Evolutionary conservation across 352 stramenopile species (phyloP).

Genomic region (Globisporangium alternatum): DNA sequence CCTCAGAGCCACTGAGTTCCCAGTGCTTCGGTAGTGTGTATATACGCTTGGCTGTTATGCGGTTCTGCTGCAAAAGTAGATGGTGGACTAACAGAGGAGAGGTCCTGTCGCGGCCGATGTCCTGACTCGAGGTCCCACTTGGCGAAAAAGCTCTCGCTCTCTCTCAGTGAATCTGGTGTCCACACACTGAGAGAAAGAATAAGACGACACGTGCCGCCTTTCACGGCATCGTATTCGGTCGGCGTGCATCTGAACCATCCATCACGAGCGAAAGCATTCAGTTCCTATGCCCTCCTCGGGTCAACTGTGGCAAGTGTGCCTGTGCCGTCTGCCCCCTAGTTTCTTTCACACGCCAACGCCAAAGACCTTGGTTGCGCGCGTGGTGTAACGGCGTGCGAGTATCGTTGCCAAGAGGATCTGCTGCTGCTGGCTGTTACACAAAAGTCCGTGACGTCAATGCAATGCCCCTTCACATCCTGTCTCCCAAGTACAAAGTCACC

Average conservation of each 20-base stretch:
- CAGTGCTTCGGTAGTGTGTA: too few relatives aligned
- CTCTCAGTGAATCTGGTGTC: background rate
- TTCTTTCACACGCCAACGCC: too few relatives aligned
- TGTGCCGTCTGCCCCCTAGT: too few relatives aligned
- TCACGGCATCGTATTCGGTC: background rate
- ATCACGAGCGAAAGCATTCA: background rate
- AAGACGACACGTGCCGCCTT: slow-evolving; percentile 3
- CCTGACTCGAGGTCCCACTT: slow-evolving; percentile 4
- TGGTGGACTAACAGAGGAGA: background rate
- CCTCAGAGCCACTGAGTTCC: too few relatives aligned
- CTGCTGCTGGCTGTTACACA: too few relatives aligned
- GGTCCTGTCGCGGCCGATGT: too few relatives aligned
- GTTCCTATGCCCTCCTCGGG: background rate
- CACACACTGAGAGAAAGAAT: background rate
- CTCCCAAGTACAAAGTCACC: too few relatives aligned
- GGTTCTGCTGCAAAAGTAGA: background rate
- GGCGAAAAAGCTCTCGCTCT: background rate
- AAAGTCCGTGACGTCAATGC: too few relatives aligned
- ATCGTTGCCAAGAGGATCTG: too few relatives aligned
- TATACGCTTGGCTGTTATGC: background rate
- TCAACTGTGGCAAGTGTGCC: slow-evolving; percentile 3
- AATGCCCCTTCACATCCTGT: too few relatives aligned
- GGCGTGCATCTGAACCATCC: background rate
- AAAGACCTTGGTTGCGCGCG: too few relatives aligned
- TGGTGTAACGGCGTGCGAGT: too few relatives aligned